Percentiles rank a stretch among this genome's conserved stretches.
Conservation (phyloP, 352 stramenopile species). For the Phytophthora quininea region DNA sequence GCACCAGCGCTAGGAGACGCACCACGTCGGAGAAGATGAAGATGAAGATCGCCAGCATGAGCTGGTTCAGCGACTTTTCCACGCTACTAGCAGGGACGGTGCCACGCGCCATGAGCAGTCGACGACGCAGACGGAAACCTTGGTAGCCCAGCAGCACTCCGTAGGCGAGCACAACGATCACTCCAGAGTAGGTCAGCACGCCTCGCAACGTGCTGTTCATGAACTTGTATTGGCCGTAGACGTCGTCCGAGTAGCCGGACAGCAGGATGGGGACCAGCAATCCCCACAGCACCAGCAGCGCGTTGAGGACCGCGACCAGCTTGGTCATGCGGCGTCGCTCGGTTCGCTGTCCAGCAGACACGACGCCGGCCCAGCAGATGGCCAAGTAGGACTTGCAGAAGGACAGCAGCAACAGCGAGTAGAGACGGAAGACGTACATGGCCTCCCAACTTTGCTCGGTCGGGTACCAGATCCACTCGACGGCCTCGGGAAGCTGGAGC, state of each 20-base stretch:
- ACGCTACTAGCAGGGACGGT: slow-evolving; percentile 72
- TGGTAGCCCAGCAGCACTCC: slow-evolving; percentile 75
- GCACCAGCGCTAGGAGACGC: slow-evolving; percentile 65
- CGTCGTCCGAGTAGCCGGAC: slow-evolving; percentile 50
- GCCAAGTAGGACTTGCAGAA: slow-evolving; percentile 85
- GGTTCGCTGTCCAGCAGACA: slow-evolving; percentile 70
- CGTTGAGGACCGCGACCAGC: slow-evolving; percentile 64
- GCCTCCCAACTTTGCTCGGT: slow-evolving; percentile 65
- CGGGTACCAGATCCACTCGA: slow-evolving; percentile 67
- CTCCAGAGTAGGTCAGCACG: slow-evolving; percentile 64
- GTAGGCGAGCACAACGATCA: slow-evolving; percentile 69
- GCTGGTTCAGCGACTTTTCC: slow-evolving; percentile 80
- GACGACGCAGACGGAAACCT: slow-evolving; percentile 70
- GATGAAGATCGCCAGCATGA: slow-evolving; percentile 82
- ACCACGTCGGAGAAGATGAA: slow-evolving; percentile 79
- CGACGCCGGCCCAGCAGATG: slow-evolving; percentile 82
- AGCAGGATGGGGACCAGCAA: slow-evolving; percentile 62
- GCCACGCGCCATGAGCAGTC: slow-evolving; percentile 72
- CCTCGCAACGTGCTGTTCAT: slow-evolving; percentile 56
- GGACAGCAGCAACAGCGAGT: slow-evolving; percentile 71
- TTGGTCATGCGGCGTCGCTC: slow-evolving; percentile 60
- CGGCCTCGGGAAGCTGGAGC: slow-evolving; percentile 67
- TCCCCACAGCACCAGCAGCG: slow-evolving; percentile 61
- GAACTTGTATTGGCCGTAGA: slow-evolving; percentile 70
- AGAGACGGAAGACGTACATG: slow-evolving; percentile 72